These are phyloP conservation scores for Suillus hirtellus DNA, from an alignment of 768 basidiomycete species.

Conservation along the genomic window DNA sequence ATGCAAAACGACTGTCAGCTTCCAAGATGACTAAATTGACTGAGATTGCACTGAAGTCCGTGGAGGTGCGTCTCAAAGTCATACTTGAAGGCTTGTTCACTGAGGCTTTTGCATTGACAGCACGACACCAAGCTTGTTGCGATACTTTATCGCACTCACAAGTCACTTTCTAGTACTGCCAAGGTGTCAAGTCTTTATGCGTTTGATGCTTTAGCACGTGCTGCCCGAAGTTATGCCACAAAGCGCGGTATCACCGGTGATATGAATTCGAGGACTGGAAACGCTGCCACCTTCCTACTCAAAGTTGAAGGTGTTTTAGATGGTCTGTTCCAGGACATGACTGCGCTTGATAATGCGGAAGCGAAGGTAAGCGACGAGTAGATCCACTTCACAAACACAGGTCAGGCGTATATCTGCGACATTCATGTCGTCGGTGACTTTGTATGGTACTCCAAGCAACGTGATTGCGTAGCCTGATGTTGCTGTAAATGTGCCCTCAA, in stretches of 20 bases:
- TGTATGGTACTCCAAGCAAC: conserved; percentile 11
- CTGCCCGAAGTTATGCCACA: conserved; percentile 64
- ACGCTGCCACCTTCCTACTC: conserved; percentile 78
- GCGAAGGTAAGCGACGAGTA: conserved; percentile 73
- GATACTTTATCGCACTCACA: conserved; percentile 86
- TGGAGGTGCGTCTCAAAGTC: conserved; percentile 57
- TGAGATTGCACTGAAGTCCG: conserved; percentile 71
- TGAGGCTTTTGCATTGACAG: conserved; percentile 39
- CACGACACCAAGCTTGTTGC: conserved; percentile 87
- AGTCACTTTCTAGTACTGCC: conserved; percentile 60
- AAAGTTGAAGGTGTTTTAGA: conserved; percentile 92
- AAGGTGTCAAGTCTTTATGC: conserved; percentile 91
- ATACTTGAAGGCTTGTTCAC: neutral
- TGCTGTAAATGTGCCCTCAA: conserved; percentile 9
- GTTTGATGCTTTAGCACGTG: conserved; percentile 90
- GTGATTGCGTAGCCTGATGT: conserved; percentile 12
- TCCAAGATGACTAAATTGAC: conserved; percentile 82
- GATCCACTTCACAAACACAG: conserved; percentile 10
- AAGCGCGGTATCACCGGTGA: conserved; percentile 66
- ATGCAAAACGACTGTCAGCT: conserved; percentile 80
- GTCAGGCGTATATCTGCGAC: conserved; percentile 2
- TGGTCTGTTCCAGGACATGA: conserved; percentile 85
- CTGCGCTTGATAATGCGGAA: conserved; percentile 62
- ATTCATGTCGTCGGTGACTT: conserved; percentile 9
- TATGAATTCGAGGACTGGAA: conserved; percentile 57